A percentile compares a stretch with the other conserved stretches of the same genome.
phyloP scores from a whole-genome alignment of 1,284 basidiomycete species.

The Golubevia sp. region DNA sequence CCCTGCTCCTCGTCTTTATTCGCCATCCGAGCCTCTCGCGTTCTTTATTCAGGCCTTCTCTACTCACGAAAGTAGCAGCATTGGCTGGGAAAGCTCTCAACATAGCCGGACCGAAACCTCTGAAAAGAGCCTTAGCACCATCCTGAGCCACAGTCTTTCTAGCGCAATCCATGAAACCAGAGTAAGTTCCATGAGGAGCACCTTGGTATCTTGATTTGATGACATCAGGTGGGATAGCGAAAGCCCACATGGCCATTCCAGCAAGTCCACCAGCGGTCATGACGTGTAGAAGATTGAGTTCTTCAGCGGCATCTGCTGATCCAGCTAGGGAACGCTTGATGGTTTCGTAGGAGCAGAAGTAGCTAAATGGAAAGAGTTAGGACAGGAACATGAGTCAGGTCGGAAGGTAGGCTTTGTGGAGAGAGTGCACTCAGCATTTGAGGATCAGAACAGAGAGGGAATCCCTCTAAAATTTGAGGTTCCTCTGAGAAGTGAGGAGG shows the following conservation, averaged over 20 bases:
- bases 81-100: conserved; percentile 85
- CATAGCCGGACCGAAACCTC: conserved; percentile 95
- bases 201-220: conserved; percentile 96
- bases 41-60: no score
- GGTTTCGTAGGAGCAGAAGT: conserved; percentile 96
- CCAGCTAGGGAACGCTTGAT: conserved; percentile 85
- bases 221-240: conserved; percentile 93
- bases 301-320: conserved; percentile 73
- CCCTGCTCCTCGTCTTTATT: no score
- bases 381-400: conserved; percentile 1
- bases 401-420: no score
- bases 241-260: conserved; percentile 95
- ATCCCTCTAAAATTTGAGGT: neutral
- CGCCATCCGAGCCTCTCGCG: no score
- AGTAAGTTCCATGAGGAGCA: conserved; percentile 94
- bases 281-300: conserved; percentile 85
- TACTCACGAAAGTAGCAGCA: conserved; percentile 90
- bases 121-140: conserved; percentile 88
- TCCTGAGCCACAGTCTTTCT: conserved; percentile 89
- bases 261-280: conserved; percentile 92
- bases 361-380: conserved; percentile 66
- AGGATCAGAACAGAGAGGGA: neutral
- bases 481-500: neutral
- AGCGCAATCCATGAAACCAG: conserved; percentile 89
- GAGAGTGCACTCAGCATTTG: neutral